Percentiles rank a stretch among this genome's conserved stretches.
These are phyloP conservation scores for Canavalia gladiata DNA, from an alignment of 306 rosid genomes.

Conservation along the genomic window DNA sequence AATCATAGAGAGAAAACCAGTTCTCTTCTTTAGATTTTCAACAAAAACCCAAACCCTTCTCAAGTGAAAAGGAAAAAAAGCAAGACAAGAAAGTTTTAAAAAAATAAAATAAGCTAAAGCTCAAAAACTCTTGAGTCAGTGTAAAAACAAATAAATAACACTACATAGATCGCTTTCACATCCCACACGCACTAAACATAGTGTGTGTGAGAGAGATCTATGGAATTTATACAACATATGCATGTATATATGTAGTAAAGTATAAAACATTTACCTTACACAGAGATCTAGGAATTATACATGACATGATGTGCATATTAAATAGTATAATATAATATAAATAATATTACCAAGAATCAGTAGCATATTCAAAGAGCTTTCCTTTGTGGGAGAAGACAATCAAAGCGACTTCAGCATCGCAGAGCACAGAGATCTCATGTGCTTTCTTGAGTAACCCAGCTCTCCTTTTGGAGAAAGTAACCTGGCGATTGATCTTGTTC, in stretches of 20 bases:
- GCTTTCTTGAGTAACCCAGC: constrained; percentile 92
- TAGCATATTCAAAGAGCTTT: constrained; percentile 89
- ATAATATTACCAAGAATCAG: constrained; percentile 61
- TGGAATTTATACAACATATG: neutral
- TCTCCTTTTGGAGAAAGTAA: constrained; percentile 95
- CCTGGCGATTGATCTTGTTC: constrained; percentile 96
- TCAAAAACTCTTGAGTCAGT: neutral
- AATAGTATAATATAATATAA: neutral
- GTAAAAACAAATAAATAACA: neutral
- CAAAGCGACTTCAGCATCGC: constrained; percentile 96
- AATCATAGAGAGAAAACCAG: neutral
- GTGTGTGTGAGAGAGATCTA: constrained; percentile 27
- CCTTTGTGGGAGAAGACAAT: constrained; percentile 97
- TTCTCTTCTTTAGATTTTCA: constrained; percentile 11
- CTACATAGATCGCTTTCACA: neutral
- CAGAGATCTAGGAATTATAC: neutral
- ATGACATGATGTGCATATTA: neutral
- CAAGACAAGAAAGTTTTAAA: neutral
- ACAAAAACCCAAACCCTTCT: constrained; percentile 32
- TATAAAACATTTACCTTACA: neutral
- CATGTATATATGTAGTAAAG: neutral
- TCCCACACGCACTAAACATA: neutral
- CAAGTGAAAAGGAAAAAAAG: neutral
- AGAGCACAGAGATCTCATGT: constrained; percentile 94
- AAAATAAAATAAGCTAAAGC: neutral